Evolutionary conservation across 495 filamentous ascomycete genomes (phyloP).

Genomic region (Neurospora sp.): DNA sequence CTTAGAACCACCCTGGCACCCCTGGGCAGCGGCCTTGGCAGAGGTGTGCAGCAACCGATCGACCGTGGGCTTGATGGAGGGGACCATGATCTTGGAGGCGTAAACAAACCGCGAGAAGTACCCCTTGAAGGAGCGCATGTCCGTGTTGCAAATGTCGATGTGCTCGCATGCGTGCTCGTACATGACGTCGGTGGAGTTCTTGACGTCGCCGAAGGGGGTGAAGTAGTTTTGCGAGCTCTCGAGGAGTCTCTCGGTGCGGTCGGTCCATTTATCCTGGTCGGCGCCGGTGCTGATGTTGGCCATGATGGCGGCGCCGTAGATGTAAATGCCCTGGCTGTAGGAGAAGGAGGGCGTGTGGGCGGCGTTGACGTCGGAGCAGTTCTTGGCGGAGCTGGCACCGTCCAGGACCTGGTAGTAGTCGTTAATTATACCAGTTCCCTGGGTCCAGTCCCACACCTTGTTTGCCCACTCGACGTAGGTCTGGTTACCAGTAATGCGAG

Average conservation of each 20-base stretch:
- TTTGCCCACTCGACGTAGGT: slow-evolving; percentile 60
- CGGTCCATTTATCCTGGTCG: slow-evolving; percentile 30
- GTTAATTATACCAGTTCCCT: slow-evolving; percentile 40
- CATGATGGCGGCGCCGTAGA: slow-evolving; percentile 56
- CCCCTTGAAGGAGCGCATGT: slow-evolving; percentile 73
- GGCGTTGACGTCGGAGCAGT: slow-evolving; percentile 37
- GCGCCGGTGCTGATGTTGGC: slow-evolving; percentile 47
- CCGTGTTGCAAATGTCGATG: slow-evolving; percentile 49
- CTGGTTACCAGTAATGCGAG: slow-evolving; percentile 52
- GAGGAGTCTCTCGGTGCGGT: slow-evolving; percentile 40
- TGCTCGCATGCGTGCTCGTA: slow-evolving; percentile 68
- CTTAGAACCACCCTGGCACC: slow-evolving; percentile 49
- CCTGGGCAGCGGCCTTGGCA: slow-evolving; percentile 51
- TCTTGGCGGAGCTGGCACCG: slow-evolving; percentile 34
- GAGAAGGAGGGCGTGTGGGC: slow-evolving; percentile 34
- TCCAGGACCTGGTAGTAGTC: slow-evolving; percentile 43
- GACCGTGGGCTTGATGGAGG: slow-evolving; percentile 43
- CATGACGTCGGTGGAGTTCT: slow-evolving; percentile 45
- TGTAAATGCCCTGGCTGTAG: slow-evolving; percentile 55
- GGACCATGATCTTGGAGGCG: slow-evolving; percentile 48
- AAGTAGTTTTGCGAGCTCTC: slow-evolving; percentile 36
- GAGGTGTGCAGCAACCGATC: slow-evolving; percentile 42
- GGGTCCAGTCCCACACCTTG: slow-evolving; percentile 60
- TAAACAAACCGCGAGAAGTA: slow-evolving; percentile 70
- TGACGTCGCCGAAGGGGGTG: slow-evolving; percentile 21